These are phyloP conservation scores for Aspergillus fijiensis DNA, from an alignment of 2,329 filamentous ascomycete species.

Conservation along the genomic window DNA sequence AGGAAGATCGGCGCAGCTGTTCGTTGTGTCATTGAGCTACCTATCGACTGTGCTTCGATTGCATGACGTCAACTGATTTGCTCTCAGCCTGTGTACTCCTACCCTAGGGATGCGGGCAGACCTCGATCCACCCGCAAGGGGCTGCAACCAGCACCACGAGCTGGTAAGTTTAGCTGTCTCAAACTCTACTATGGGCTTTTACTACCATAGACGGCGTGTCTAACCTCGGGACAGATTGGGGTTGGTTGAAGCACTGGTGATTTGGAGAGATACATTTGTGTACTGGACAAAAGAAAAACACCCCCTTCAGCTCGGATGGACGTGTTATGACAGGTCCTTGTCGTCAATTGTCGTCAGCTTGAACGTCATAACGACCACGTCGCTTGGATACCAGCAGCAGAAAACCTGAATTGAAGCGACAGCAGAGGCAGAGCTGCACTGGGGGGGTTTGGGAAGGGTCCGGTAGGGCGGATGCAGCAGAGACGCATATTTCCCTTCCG, in stretches of 20 bases:
- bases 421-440: neutral
- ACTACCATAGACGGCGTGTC: neutral
- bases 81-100: neutral
- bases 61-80: neutral
- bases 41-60: neutral
- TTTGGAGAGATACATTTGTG: neutral
- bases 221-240: neutral
- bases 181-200: neutral
- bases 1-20: neutral
- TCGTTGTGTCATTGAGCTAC: neutral
- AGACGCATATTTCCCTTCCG: neutral
- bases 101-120: neutral
- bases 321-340: neutral
- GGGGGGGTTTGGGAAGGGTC: neutral
- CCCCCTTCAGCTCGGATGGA: neutral
- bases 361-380: neutral
- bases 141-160: neutral
- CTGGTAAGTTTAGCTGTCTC: neutral
- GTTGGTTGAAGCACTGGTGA: neutral
- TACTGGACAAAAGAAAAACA: neutral
- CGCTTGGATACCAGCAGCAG: neutral
- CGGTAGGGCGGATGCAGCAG: conserved; percentile 1
- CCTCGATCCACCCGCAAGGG: neutral
- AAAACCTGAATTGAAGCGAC: neutral
- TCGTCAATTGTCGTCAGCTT: neutral